A percentile compares a stretch with the other conserved stretches of the same genome.
phyloP scores from a whole-genome alignment of 805 yeast genomes.

The Metschnikowia matae region DNA sequence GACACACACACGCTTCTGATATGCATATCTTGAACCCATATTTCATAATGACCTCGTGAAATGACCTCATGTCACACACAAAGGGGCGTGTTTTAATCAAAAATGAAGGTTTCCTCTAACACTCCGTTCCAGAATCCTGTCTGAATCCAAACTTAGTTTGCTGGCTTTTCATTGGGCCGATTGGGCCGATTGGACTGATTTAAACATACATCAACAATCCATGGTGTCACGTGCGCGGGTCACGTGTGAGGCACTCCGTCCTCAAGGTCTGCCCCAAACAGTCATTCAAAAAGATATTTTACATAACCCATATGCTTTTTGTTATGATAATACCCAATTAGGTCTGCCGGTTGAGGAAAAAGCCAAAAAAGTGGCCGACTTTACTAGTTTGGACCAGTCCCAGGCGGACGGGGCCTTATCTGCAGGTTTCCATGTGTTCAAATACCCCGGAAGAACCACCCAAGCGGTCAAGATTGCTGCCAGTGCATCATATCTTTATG shows the following conservation, averaged over 20 bases:
- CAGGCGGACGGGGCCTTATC: neutral
- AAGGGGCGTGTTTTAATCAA: too few species aligned
- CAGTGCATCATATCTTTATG: slow-evolving; percentile 37
- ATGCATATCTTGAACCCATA: too few species aligned
- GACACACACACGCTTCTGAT: too few species aligned
- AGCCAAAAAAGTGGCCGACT: slow-evolving; percentile 14
- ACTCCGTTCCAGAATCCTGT: too few species aligned
- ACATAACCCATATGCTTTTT: neutral
- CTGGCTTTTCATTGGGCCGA: slow-evolving; percentile 19
- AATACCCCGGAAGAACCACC: slow-evolving; percentile 30
- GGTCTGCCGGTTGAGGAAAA: slow-evolving; percentile 18
- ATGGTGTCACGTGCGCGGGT: neutral
- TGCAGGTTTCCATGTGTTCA: slow-evolving; percentile 31
- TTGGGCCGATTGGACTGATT: slow-evolving; percentile 19
- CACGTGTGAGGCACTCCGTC: slow-evolving; percentile 6
- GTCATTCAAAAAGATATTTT: slow-evolving; percentile 1
- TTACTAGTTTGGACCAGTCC: slow-evolving; percentile 6
- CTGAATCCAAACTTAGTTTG: neutral
- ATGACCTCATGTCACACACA: too few species aligned
- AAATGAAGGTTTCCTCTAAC: too few species aligned
- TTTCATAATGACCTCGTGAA: too few species aligned
- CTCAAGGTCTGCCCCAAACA: neutral
- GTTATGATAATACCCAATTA: slow-evolving; percentile 1
- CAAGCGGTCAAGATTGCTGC: slow-evolving; percentile 26
- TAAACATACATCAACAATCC: slow-evolving; percentile 6